phyloP scores from a whole-genome alignment of 371 early-diverging fungal genomes.

The Apophysomyces ossiformis region DNA sequence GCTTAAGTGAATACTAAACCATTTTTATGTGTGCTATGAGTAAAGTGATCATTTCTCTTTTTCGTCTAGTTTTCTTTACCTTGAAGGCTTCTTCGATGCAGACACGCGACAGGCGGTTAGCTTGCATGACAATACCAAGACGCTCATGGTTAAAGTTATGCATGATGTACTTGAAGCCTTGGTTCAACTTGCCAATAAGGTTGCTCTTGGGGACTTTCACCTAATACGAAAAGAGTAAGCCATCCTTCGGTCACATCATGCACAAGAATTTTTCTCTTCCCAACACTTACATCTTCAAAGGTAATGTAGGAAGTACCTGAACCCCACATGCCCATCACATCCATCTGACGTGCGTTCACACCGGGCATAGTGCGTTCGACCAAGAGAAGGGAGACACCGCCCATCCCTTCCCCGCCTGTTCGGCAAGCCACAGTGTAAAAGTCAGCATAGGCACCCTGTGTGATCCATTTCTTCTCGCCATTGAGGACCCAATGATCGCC shows the following conservation, averaged over 20 bases:
- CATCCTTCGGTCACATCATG: neutral
- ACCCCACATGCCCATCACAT: slow-evolving; percentile 78
- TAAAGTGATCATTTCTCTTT: too few species aligned
- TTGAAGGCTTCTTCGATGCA: slow-evolving; percentile 86
- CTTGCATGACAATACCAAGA: slow-evolving; percentile 83
- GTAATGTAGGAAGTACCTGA: slow-evolving; percentile 79
- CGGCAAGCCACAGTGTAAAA: slow-evolving; percentile 69
- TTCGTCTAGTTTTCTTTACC: slow-evolving; percentile 14
- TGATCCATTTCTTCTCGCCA: slow-evolving; percentile 91
- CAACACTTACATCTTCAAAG: slow-evolving; percentile 69
- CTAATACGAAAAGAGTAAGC: neutral
- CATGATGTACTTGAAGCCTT: slow-evolving; percentile 87
- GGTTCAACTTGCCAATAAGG: slow-evolving; percentile 85
- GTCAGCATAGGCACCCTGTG: slow-evolving; percentile 87
- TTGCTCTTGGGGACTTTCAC: slow-evolving; percentile 83
- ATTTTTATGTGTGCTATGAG: too few species aligned
- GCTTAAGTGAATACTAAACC: slow-evolving; percentile 77
- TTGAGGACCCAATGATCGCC: slow-evolving; percentile 79
- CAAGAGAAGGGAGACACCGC: slow-evolving; percentile 77
- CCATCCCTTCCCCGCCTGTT: slow-evolving; percentile 87
- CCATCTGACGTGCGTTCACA: slow-evolving; percentile 81
- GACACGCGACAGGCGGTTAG: slow-evolving; percentile 84
- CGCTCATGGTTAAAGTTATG: slow-evolving; percentile 84
- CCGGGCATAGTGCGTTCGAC: slow-evolving; percentile 82
- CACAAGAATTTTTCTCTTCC: neutral